Base-by-base conservation (phyloP, 768 basidiomycete species). In the Filobasidium floriforme region DNA sequence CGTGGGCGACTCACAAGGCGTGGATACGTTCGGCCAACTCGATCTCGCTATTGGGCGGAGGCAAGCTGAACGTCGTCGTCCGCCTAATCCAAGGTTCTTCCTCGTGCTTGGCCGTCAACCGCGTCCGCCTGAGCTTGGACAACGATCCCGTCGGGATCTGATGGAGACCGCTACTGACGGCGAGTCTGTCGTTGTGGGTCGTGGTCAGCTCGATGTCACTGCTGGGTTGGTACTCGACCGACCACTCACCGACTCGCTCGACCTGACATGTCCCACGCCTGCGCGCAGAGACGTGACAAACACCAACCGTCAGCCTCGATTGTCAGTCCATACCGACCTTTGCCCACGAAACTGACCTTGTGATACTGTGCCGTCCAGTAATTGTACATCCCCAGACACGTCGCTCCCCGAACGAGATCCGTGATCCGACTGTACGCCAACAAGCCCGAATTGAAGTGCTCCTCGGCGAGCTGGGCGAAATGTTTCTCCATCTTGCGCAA, bases 11-110 rank as follows among this genome's bases (percentile, higher is more conserved):
- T 67, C 43, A 71, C 71, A 72, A 72, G 11, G 71, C 60, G 41
- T 61, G 44, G n/a, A 72, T 72, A 12, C 69, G 37, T 40, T 66
- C 63, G 1, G 60, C 71, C 19, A 69, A 46, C 26, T 69, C 69
- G 14, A 63, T 18, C 19, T 18, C 41, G 65, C 67, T 66, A 22
- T 52, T 41, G 10, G 71, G 69, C 12, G 68, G 69, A 11, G 40
- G 40, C 18, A 72, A 41, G 19, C 41, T 41, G 41, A 66, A 72
- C 14, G 41, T 63, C 12, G 29, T 41, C 10, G 49, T 32, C 49
- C 68, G 18, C 61, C 69, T 9, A 2, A 54, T 62, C 57, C 61
- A 68, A 18, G 54, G 54, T 24, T 24, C 54, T 57, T 57, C 54
- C 29, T 28, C 40, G 28, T 55, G 10, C 29, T 57, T 22, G 24